phyloP scores from a whole-genome alignment of 2,329 filamentous ascomycete genomes.

The Corynespora cassiicola region DNA sequence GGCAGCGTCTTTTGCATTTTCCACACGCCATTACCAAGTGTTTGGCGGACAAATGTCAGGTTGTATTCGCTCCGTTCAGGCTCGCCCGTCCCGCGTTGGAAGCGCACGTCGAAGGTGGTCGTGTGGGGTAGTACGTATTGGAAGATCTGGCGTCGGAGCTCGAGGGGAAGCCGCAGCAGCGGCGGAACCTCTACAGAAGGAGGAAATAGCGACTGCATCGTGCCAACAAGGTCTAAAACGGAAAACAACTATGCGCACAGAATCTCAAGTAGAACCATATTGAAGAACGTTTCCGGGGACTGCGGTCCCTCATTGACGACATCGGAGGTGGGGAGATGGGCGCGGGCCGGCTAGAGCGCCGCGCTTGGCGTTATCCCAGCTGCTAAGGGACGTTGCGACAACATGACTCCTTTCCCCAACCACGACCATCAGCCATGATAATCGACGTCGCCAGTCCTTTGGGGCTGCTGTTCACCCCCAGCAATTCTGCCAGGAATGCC shows the following conservation, averaged over 20 bases:
- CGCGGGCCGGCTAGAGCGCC: slow-evolving; percentile 8
- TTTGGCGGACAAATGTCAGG: slow-evolving; percentile 37
- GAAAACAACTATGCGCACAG: background rate
- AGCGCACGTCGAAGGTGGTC: slow-evolving; percentile 27
- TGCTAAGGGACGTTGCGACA: slow-evolving; percentile 10
- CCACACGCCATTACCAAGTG: slow-evolving; percentile 30
- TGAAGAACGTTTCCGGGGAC: slow-evolving; percentile 2
- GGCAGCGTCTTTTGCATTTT: slow-evolving; percentile 33
- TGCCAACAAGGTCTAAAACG: slow-evolving; percentile 4
- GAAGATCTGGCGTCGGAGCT: slow-evolving; percentile 53
- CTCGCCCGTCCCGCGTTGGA: slow-evolving; percentile 20
- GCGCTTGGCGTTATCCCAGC: slow-evolving; percentile 21
- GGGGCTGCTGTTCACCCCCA: slow-evolving; percentile 29
- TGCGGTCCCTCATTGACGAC: slow-evolving; percentile 16
- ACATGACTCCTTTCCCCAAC: slow-evolving; percentile 34
- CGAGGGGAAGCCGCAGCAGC: slow-evolving; percentile 49
- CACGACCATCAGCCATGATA: slow-evolving; percentile 36
- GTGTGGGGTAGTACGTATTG: slow-evolving; percentile 51
- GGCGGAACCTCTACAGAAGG: slow-evolving; percentile 23
- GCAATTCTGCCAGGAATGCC: slow-evolving; percentile 29
- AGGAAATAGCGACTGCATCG: slow-evolving; percentile 17
- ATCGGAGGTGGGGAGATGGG: slow-evolving; percentile 13
- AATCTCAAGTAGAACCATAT: too few relatives aligned
- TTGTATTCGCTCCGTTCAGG: slow-evolving; percentile 32
- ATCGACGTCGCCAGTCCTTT: slow-evolving; percentile 26